Evolutionary conservation across 805 yeast genomes (phyloP), one percentile per base, ranked within the genome.

Genomic region (Maudiozyma pseudohumilis): DNA sequence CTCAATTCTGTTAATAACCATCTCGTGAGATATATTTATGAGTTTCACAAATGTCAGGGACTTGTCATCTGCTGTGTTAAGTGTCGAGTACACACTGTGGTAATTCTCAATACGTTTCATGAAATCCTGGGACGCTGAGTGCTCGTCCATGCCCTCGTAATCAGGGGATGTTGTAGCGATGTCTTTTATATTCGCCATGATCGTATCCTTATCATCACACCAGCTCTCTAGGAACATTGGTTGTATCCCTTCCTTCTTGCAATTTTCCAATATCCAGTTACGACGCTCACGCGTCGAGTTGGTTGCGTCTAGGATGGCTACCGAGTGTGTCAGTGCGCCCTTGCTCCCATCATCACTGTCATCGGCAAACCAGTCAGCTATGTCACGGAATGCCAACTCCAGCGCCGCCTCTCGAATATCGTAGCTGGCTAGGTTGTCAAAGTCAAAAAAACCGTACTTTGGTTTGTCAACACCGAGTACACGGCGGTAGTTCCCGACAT

Each of bases 271-370:
- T 36, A 89, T 72, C 66, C 72, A 65, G 19, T 67, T 66, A 48
- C 98, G 70, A 50, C 94, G 72, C 32, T 69, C 74, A 41, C 70
- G 65, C 4, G 96, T 87, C 26, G 87, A 79, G 59, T 89, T 88
- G 2, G 96, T 86, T 19, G 96, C 96, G 61, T 92, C 98, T 40
- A 89, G 67, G 6, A 92, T 84, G 0, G 95, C 97, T 31, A 92
- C 97, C 19, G 80, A 81, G 12, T 95, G 95, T n/a, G n/a, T n/a
- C n/a, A n/a, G n/a, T n/a, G n/a, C n/a, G n/a, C n/a, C n/a, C n/a
- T n/a, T n/a, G n/a, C n/a, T n/a, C n/a, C n/a, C n/a, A 41, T 75
- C 69, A 38, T 81, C 85, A 13, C 78, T 75, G 25, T 20, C 12
- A 7, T 70, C 66, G 18, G 7, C 31, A 55, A 84, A 85, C 97